Conservation (phyloP, 202 grass and related monocot species). For the Schoenoplectus triqueter region DNA sequence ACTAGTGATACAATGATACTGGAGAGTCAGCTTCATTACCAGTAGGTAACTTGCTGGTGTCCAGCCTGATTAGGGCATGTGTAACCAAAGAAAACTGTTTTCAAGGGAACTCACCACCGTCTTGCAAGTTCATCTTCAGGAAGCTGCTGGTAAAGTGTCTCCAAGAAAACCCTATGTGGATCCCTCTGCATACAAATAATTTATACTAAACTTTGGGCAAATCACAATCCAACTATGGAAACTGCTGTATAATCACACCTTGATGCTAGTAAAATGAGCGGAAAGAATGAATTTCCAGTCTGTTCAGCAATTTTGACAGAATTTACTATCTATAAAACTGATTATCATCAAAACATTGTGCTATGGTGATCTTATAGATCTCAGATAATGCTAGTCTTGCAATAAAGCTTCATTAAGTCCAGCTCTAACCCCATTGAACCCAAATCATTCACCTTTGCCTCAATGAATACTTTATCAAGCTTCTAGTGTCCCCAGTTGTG, state of each 20-base stretch:
- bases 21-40: neutral
- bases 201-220: neutral
- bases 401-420: neutral
- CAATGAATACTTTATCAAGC: neutral
- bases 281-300: neutral
- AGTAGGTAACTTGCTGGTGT: neutral
- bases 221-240: neutral
- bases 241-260: neutral
- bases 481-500: neutral
- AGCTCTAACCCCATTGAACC: neutral
- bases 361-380: neutral
- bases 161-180: slow-evolving; percentile 41
- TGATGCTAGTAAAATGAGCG: neutral
- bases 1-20: neutral
- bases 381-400: neutral
- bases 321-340: neutral
- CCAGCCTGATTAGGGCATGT: neutral
- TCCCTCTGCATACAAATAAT: slow-evolving; percentile 39
- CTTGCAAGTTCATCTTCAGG: slow-evolving; percentile 30
- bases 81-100: neutral
- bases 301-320: neutral
- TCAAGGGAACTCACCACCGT: slow-evolving; percentile 27
- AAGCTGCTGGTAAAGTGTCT: slow-evolving; percentile 35
- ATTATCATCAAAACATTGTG: neutral
- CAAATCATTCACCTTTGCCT: neutral